Conservation (phyloP, 2,329 filamentous ascomycete species). For the Colletotrichum siamense region DNA sequence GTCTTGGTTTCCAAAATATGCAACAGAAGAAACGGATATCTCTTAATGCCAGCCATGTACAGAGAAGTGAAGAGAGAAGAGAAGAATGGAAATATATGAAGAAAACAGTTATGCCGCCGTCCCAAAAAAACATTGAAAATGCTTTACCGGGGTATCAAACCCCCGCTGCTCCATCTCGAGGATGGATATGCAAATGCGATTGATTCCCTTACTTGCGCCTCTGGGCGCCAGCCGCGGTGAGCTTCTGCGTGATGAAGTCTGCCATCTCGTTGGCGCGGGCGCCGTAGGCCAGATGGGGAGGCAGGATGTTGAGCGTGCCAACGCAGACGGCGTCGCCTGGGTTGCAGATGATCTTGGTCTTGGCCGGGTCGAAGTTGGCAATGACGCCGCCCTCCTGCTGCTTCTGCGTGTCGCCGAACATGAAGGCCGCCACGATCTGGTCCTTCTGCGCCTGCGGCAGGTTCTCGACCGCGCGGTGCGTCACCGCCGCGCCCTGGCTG, state of each 20-base stretch:
- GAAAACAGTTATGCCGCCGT: not conserved
- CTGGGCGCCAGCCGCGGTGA: slow-evolving; percentile 15
- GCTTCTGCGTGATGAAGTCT: slow-evolving; percentile 30
- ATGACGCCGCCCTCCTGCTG: slow-evolving; percentile 40
- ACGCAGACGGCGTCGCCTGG: slow-evolving; percentile 41
- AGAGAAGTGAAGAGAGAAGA: not conserved
- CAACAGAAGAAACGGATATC: not conserved
- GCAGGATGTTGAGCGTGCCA: slow-evolving; percentile 37
- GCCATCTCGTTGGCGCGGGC: slow-evolving; percentile 34
- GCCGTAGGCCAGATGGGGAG: slow-evolving; percentile 41
- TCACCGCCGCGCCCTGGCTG: slow-evolving; percentile 38
- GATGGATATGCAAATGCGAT: not conserved
- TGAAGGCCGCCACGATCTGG: slow-evolving; percentile 29
- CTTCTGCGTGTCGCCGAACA: slow-evolving; percentile 31
- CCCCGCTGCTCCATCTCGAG: not conserved
- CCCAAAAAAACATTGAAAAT: not conserved
- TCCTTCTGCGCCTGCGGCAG: slow-evolving; percentile 27
- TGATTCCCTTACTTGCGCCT: slow-evolving; percentile 15
- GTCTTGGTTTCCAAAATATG: not conserved
- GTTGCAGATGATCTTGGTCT: slow-evolving; percentile 47
- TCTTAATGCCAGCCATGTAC: not conserved
- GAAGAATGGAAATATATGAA: not conserved
- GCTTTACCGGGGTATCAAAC: not conserved
- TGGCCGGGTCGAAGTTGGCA: slow-evolving; percentile 35
- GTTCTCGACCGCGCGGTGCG: slow-evolving; percentile 30